A percentile compares a stretch with the other conserved stretches of the same genome.
Evolutionary conservation across 345 rosid genomes (phyloP).

Genomic region (Cardamine resedifolia): DNA sequence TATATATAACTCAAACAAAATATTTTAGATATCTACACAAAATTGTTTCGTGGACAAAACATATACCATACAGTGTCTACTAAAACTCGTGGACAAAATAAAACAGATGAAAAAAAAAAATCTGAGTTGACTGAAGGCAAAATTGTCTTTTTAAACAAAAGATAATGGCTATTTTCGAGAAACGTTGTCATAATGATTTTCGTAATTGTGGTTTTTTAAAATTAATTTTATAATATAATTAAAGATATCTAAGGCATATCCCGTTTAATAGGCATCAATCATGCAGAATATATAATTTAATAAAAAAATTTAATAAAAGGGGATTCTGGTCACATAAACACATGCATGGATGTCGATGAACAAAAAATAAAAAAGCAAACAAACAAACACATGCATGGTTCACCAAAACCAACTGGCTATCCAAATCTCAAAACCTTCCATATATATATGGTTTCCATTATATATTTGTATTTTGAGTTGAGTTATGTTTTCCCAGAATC

Average conservation of each 20-base stretch:
- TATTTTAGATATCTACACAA: no score
- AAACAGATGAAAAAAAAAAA: no score
- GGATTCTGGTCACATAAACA: slow-evolving; percentile 12
- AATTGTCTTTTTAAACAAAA: no score
- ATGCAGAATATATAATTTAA: slow-evolving; percentile 17
- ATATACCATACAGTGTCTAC: no score
- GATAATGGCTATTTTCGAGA: no score
- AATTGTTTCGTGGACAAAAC: no score
- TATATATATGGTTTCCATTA: neutral
- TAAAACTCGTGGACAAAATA: no score
- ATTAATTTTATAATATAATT: no score
- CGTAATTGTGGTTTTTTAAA: no score
- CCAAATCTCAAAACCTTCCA: neutral
- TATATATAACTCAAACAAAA: no score
- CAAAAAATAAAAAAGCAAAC: neutral
- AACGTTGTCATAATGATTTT: no score
- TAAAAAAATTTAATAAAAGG: slow-evolving; percentile 9
- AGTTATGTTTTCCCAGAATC: neutral
- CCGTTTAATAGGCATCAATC: slow-evolving; percentile 31
- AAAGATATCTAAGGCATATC: slow-evolving; percentile 30
- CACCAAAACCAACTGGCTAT: slow-evolving; percentile 15
- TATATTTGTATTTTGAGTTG: neutral
- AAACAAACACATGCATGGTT: slow-evolving; percentile 5
- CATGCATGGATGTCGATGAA: slow-evolving; percentile 11
- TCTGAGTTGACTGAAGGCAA: no score